Conservation (phyloP, 495 filamentous ascomycete species). For the Penicillium chermesinum region DNA sequence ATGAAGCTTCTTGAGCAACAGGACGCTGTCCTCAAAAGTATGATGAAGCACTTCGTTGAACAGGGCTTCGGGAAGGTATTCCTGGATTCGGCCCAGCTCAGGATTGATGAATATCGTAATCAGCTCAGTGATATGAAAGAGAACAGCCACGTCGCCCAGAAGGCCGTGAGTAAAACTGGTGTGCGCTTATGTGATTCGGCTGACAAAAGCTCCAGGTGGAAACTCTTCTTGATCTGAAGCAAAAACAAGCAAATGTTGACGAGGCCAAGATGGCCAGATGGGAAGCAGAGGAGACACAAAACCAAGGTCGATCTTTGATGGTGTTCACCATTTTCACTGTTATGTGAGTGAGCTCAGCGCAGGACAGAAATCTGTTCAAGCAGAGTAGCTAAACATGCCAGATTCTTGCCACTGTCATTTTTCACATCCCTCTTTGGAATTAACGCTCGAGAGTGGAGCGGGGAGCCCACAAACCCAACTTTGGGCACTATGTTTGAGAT, state of each 20-base stretch:
- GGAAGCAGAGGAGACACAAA: conserved; percentile 58
- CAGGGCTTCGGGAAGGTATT: conserved; percentile 32
- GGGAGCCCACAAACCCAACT: conserved; percentile 25
- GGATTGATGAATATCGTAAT: conserved; percentile 52
- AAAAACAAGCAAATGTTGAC: conserved; percentile 64
- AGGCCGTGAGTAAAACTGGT: conserved; percentile 32
- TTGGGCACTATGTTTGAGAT: conserved; percentile 33
- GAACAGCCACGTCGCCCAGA: conserved; percentile 39
- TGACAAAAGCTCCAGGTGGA: conserved; percentile 58
- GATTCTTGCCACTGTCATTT: conserved; percentile 60
- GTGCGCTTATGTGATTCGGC: too few species aligned
- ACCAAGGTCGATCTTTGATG: conserved; percentile 60
- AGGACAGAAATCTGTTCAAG: too few species aligned
- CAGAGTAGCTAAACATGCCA: conserved; percentile 17
- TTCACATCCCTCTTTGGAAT: conserved; percentile 65
- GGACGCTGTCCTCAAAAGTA: conserved; percentile 42
- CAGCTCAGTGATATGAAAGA: conserved; percentile 56
- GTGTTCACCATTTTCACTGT: conserved; percentile 67
- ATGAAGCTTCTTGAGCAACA: conserved; percentile 56
- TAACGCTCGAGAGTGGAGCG: conserved; percentile 61
- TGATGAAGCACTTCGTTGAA: conserved; percentile 39
- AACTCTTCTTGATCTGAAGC: conserved; percentile 62
- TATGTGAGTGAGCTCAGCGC: conserved; percentile 49
- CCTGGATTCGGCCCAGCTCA: conserved; percentile 47
- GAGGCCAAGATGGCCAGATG: conserved; percentile 60